Percentiles rank a stretch among this genome's conserved stretches.
phyloP scores from a whole-genome alignment of 2,329 filamentous ascomycete genomes.

The Onygena corvina region DNA sequence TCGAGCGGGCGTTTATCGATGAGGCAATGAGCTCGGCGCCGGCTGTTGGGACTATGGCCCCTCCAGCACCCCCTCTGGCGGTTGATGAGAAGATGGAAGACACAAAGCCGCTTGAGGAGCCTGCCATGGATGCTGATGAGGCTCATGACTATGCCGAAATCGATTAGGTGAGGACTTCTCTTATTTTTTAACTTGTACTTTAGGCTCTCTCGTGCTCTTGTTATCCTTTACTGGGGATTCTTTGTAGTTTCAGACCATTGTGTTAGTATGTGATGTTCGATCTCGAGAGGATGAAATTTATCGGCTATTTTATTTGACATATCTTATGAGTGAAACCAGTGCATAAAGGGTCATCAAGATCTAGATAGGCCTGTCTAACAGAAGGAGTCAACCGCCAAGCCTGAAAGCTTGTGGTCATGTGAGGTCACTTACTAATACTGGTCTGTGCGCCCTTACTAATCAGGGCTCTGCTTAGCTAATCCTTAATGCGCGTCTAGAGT shows the following conservation, averaged over 20 bases:
- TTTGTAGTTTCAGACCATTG: neutral
- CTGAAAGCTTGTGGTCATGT: too few species aligned
- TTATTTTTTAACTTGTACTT: neutral
- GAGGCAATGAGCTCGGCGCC: conserved; percentile 43
- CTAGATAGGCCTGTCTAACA: too few species aligned
- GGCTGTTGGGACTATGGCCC: conserved; percentile 30
- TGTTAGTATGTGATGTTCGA: neutral
- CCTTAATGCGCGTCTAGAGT: neutral
- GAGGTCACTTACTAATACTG: neutral
- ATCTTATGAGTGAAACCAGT: too few species aligned
- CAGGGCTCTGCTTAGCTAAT: neutral
- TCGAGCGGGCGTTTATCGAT: conserved; percentile 64
- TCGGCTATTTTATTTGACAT: neutral
- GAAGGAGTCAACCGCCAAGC: too few species aligned
- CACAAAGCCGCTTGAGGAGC: neutral
- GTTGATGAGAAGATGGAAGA: neutral
- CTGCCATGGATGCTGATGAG: conserved; percentile 13
- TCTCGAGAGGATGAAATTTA: neutral
- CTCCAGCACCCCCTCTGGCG: conserved; percentile 15
- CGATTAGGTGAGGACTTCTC: conserved; percentile 7
- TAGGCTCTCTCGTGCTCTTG: neutral
- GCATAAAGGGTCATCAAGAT: too few species aligned
- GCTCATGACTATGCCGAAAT: conserved; percentile 24
- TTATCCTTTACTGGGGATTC: neutral
- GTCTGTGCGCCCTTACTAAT: neutral